Evolutionary conservation across 225 moss, liverwort and hornwort species (phyloP).

Genomic region (Bryum argenteum): DNA sequence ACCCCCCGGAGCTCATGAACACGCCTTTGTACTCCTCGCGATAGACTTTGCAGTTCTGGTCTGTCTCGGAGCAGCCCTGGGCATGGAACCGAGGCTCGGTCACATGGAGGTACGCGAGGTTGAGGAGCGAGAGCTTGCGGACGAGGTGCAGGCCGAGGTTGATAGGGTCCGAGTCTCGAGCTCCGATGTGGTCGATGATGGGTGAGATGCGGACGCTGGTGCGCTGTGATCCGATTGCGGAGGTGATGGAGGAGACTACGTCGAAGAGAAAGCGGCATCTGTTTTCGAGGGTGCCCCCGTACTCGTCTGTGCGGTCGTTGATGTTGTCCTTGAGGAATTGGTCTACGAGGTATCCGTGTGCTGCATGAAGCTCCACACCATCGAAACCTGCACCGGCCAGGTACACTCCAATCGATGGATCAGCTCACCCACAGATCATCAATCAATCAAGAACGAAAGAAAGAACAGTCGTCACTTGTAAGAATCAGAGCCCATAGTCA

Average conservation of each 20-base stretch:
- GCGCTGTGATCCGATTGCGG: slow-evolving; percentile 39
- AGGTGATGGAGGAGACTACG: slow-evolving; percentile 27
- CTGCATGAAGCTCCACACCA: slow-evolving; percentile 75
- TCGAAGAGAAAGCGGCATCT: slow-evolving; percentile 59
- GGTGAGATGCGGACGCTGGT: slow-evolving; percentile 67
- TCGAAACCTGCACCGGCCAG: slow-evolving; percentile 57
- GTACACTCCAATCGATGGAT: no score
- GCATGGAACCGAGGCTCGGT: slow-evolving; percentile 55
- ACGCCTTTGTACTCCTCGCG: slow-evolving; percentile 35
- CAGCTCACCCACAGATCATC: no score
- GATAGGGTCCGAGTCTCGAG: slow-evolving; percentile 39
- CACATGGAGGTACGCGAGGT: slow-evolving; percentile 48
- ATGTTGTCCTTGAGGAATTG: slow-evolving; percentile 62
- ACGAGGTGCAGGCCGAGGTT: slow-evolving; percentile 53
- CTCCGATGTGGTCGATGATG: slow-evolving; percentile 46
- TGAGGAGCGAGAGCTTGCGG: slow-evolving; percentile 19
- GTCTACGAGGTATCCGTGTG: slow-evolving; percentile 68
- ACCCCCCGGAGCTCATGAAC: slow-evolving; percentile 55
- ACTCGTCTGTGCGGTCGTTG: slow-evolving; percentile 47
- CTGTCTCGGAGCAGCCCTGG: background rate
- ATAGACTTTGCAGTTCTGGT: slow-evolving; percentile 31
- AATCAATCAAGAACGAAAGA: no score
- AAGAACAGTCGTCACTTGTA: no score
- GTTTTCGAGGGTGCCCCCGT: slow-evolving; percentile 48
- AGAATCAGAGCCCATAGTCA: no score